Evolutionary conservation across 2,329 filamentous ascomycete species (phyloP), one percentile per base, ranked within the genome.

Genomic region (Colletotrichum sidae): DNA sequence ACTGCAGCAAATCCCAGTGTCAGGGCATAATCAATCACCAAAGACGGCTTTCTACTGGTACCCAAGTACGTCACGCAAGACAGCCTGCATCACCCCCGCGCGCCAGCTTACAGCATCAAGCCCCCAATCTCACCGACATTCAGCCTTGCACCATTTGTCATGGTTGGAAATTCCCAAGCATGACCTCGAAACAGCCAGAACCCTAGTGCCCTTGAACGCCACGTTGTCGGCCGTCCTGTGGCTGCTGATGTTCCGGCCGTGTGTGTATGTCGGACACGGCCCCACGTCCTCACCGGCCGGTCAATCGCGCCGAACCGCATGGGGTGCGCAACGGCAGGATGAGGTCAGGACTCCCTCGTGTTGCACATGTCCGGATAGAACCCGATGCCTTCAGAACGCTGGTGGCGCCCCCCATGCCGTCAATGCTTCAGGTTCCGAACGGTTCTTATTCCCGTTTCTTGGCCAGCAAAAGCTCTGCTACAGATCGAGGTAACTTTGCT

Each of bases 251-350:
- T 13, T 56, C 50, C 56, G 56, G 56, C 61, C 56, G 44, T 37
- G 33, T 9, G 4, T 25, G 25, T 25, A 25, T 25, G 15, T 49
- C 55, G 60, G 55, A 60, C 60, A 17, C 39, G 44, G 42, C 47
- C 44, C 54, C 54, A 38, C 15, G 25, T 9, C 34, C 15, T 15
- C 12, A 37, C 54, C 44, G 54, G 42, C 42, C 42, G 15, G 42
- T 47, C 47, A 42, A 15, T 56, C 44, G n/a, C 54, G 54, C 54
- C 54, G 54, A 49, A 56, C 15, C 8, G 42, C n/a, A 9, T 35
- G n/a, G 44, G 3, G 8, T 5, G 15, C 25, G 44, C 15, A 8
- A 17, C 44, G 8, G 44, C 9, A 11, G 13, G 8, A 25, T 25
- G 25, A 25, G 15, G 8, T 17, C 44, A 8, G n/a, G 44, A 17